phyloP scores from a whole-genome alignment of 345 rosid species.

The Psidium friedrichsthalianum region DNA sequence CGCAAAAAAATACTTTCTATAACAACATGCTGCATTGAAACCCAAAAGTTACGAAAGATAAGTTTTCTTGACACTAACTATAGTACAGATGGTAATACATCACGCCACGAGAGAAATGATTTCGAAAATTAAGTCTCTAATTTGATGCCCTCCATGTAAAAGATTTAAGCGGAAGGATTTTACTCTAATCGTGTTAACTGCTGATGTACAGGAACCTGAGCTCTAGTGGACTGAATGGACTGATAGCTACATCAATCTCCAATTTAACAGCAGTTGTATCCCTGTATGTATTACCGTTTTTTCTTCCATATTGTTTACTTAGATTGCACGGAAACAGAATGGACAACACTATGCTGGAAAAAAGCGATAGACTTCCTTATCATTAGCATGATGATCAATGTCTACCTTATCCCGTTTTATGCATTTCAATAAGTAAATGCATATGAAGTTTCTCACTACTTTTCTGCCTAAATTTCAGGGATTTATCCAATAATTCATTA shows the following conservation, averaged over 20 bases:
- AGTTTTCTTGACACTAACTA: background rate
- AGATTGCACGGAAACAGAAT: background rate
- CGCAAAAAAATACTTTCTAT: background rate
- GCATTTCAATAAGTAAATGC: background rate
- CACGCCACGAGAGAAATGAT: background rate
- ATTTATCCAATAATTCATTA: conserved; percentile 44
- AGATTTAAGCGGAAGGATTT: background rate
- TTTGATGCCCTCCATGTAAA: background rate
- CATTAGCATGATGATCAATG: background rate
- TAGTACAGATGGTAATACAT: background rate
- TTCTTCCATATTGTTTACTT: background rate
- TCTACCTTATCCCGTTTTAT: background rate
- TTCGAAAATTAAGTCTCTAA: background rate
- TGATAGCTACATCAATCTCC: conserved; percentile 21
- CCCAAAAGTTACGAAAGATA: background rate
- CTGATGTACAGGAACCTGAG: conserved; percentile 29
- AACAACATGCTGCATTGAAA: background rate
- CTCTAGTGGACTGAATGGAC: conserved; percentile 39
- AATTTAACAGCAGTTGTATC: conserved; percentile 21
- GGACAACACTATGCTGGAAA: background rate
- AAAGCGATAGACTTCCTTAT: background rate
- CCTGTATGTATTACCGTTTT: conserved; percentile 18
- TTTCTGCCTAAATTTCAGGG: conserved; percentile 18
- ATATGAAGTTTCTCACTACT: background rate
- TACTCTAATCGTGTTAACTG: background rate